These are phyloP conservation scores for Solanum arcanum DNA, from an alignment of 257 asterid species.

Conservation along the genomic window DNA sequence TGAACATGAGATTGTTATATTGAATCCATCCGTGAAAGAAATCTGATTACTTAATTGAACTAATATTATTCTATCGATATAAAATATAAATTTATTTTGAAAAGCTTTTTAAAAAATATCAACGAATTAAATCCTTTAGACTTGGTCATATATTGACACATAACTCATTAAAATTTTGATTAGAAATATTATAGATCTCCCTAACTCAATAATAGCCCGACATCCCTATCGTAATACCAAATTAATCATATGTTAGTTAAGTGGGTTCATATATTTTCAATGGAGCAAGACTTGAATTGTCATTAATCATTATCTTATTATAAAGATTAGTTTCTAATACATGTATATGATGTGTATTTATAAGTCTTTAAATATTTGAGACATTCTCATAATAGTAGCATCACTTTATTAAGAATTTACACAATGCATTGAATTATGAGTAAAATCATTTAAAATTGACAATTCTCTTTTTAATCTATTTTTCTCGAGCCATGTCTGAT, in stretches of 20 bases:
- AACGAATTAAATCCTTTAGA: neutral
- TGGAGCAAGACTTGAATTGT: neutral
- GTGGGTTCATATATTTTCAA: neutral
- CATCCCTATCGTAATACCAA: neutral
- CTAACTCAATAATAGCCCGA: neutral
- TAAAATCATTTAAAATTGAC: neutral
- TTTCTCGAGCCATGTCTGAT: neutral
- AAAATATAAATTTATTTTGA: neutral
- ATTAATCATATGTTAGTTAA: neutral
- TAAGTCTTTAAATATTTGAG: neutral
- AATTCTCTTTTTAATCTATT: neutral
- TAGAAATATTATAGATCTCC: neutral
- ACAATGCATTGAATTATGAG: neutral
- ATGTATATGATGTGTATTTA: neutral
- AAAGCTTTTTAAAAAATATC: neutral
- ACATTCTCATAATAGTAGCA: neutral
- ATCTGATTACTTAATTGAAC: neutral
- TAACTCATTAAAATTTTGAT: neutral
- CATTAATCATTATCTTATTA: neutral
- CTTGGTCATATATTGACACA: neutral
- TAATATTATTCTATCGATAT: neutral
- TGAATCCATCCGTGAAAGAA: neutral
- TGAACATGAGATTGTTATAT: neutral
- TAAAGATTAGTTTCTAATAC: neutral
- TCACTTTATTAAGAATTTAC: neutral